Evolutionary conservation across 495 filamentous ascomycete species (phyloP).

Genomic region (Platismatia glauca): DNA sequence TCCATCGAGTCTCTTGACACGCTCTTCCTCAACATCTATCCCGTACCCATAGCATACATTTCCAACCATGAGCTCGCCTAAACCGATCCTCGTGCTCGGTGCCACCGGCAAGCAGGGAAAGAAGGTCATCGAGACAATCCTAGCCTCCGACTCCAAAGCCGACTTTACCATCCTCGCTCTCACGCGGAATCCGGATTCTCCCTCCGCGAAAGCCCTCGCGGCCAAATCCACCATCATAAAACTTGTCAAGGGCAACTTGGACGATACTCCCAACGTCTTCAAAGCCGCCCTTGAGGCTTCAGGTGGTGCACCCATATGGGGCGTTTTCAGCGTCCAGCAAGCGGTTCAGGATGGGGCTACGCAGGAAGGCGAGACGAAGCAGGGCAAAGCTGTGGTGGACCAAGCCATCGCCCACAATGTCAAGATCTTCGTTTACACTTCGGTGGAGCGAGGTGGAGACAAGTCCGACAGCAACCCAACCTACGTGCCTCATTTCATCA

Average conservation of each 20-base stretch:
- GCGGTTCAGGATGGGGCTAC: conserved; percentile 38
- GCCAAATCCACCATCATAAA: conserved; percentile 39
- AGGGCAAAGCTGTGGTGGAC: conserved; percentile 56
- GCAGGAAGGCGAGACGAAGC: conserved; percentile 44
- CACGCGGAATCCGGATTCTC: conserved; percentile 50
- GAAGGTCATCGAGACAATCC: conserved; percentile 49
- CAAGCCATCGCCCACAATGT: conserved; percentile 48
- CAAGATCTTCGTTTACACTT: conserved; percentile 55
- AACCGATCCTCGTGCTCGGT: conserved; percentile 53
- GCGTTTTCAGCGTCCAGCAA: conserved; percentile 42
- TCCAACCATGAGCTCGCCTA: conserved; percentile 10
- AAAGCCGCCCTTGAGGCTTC: conserved; percentile 34
- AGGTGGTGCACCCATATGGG: conserved; percentile 36
- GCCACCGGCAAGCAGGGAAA: conserved; percentile 69
- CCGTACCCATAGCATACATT: neutral
- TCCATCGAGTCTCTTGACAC: neutral
- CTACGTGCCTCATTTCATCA: conserved; percentile 50
- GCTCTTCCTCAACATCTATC: neutral
- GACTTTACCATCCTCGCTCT: conserved; percentile 58
- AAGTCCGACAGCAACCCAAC: conserved; percentile 48
- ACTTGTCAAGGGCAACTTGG: conserved; percentile 50
- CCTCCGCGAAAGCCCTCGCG: conserved; percentile 44
- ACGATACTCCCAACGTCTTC: conserved; percentile 46
- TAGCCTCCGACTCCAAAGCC: conserved; percentile 30
- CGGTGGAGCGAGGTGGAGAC: conserved; percentile 57